Evolutionary conservation across 371 early-diverging fungal genomes (phyloP), one percentile per base, ranked within the genome.

Genomic region (Mortierella sp.): DNA sequence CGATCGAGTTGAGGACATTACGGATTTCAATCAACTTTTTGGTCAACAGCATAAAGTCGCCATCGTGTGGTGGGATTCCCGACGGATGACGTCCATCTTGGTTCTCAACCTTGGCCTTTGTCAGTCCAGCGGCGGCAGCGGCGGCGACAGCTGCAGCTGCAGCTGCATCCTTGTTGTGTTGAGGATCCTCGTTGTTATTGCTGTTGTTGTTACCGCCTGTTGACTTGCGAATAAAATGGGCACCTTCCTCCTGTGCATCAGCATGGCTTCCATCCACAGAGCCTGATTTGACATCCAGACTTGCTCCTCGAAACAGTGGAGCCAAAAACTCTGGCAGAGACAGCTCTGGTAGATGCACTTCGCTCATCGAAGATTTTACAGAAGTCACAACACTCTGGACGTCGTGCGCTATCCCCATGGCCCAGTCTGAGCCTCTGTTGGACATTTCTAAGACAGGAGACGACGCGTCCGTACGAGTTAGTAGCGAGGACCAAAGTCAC

Each of bases 11-110:
- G 38, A 98, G 85, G 27, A 96, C 90, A 65, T 93, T 95, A 54
- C 97, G 91, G 31, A 98, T 91, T 67, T 98, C 97, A 46, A 98
- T 94, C 61, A 98, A 81, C 76, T 93, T 94, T 65, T 92, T 93
- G 4, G 96, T 98, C 67, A 98, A 76, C 70, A 91, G 82, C 91
- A 96, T 93, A 56, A 98, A 88, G 65, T 90, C 89, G 27, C 87
- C 86, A 56, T 87, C 89, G 9, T 89, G 86, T 24, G 74, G 68
- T 39, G 81, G 79, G n/a, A 67, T 74, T 16, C 67, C 71, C 10
- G 71, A 60, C 3, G 74, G 67, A 13, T 67, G 64, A 18, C 59
- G 55, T 3, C 61, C 45, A 7, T 71, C 72, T 30, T 80, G 72
- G 0, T 72, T 69, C 13, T 78, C 71, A 23, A 59, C 51, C 48